phyloP scores from a whole-genome alignment of 345 rosid species.

The Raphanus raphanistrum region DNA sequence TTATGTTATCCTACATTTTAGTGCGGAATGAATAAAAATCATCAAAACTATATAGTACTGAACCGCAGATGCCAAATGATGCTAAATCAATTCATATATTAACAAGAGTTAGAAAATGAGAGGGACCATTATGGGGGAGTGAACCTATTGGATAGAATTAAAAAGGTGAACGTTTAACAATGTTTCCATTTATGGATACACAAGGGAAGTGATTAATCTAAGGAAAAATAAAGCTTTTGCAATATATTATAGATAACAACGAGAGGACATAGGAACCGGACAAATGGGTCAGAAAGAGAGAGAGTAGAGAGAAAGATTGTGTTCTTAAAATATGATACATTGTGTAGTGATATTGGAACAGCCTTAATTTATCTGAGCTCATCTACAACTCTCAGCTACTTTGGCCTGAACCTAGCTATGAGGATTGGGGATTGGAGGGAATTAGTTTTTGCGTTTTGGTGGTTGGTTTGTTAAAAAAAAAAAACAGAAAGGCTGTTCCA shows the following conservation, averaged over 20 bases:
- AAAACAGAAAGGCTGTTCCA: slow-evolving; percentile 1
- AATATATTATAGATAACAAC: slow-evolving; percentile 21
- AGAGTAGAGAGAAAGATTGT: slow-evolving; percentile 41
- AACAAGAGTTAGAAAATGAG: slow-evolving; percentile 23
- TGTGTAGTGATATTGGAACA: slow-evolving; percentile 60
- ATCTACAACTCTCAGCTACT: slow-evolving; percentile 65
- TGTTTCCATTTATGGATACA: slow-evolving; percentile 42
- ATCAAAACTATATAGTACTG: slow-evolving; percentile 21
- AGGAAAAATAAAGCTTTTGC: slow-evolving; percentile 29
- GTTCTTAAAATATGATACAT: slow-evolving; percentile 43
- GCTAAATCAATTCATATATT: slow-evolving; percentile 19
- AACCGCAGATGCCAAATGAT: slow-evolving; percentile 27
- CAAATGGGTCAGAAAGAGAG: slow-evolving; percentile 41
- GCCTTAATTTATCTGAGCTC: slow-evolving; percentile 65
- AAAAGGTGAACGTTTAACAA: slow-evolving; percentile 32
- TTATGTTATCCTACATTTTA: slow-evolving; percentile 1
- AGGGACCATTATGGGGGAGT: slow-evolving; percentile 32
- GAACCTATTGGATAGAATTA: slow-evolving; percentile 22
- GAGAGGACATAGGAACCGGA: slow-evolving; percentile 39
- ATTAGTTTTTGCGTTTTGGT: slow-evolving; percentile 23
- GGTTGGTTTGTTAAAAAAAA: slow-evolving; percentile 26
- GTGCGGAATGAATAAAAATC: slow-evolving; percentile 7
- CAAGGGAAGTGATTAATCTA: slow-evolving; percentile 35
- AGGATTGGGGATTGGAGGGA: slow-evolving; percentile 39
- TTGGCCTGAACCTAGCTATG: slow-evolving; percentile 63